Evolutionary conservation across 768 basidiomycete species (phyloP), one percentile per base, ranked within the genome.

Genomic region (Fistulinella prunicolor): DNA sequence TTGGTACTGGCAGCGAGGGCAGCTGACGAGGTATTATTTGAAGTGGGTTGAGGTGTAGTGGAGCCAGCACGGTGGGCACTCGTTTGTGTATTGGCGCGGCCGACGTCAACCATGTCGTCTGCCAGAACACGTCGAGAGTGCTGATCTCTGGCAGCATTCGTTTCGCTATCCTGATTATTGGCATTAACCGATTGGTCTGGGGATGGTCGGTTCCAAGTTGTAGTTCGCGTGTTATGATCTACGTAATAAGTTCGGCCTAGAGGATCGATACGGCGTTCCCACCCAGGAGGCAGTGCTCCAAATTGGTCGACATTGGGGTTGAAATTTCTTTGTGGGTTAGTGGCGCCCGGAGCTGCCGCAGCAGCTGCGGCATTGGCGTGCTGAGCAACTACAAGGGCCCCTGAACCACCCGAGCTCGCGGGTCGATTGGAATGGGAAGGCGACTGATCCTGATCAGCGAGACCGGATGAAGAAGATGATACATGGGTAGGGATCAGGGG

Each of bases 201-300:
- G 20, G 86, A 89, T 7, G 95, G 95, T 16, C 96, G 75, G 65
- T 92, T 94, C 96, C 96, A 99, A 0, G 96, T 98, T 7, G 96
- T 99, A 12, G 88, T 90, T 47, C 96, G 86, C 9, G 91, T 92
- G 67, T 97, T 98, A 71, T 98, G 96, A 65, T 99, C 96, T 46
- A 99, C 96, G 66, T 98, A 99, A 67, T 99, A 99, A 7, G 92
- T 95, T 47, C 96, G 76, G 9, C 87, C 96, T 21, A 98, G 80
- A 26, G 96, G 94, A 70, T 99, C 96, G 46, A 94, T 90, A 38
- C 96, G 89, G 51, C 96, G 82, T 69, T 99, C 96, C 96, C 96
- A 99, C 3, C 94, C 93, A 22, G 75, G 68, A 3, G 96, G 95
- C 20, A 99, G 73, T 24, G 90, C 81, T 4, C 96, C 96, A 54